A percentile compares a stretch with the other conserved stretches of the same genome.
Conservation (phyloP, 768 basidiomycete genomes). For the Pleurotus eryngii region DNA sequence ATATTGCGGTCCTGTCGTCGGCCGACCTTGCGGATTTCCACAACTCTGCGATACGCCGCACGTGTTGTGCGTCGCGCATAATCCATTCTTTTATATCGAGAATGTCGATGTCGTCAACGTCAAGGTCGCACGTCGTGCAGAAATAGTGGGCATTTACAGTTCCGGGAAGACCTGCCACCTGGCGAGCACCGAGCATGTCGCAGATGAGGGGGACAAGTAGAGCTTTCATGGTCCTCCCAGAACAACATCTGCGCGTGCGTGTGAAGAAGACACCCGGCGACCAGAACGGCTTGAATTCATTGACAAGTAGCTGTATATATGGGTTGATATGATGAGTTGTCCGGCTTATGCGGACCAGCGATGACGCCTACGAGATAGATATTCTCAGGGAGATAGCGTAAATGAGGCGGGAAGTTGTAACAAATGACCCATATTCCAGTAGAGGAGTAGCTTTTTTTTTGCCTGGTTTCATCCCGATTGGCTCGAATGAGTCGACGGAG, state of each 20-base stretch:
- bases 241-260: too few species aligned
- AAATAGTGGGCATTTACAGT: conserved; percentile 13
- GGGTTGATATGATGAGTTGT: too few species aligned
- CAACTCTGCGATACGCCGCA: conserved; percentile 9
- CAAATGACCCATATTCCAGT: neutral
- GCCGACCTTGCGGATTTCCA: conserved; percentile 15
- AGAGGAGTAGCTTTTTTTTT: neutral
- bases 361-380: too few species aligned
- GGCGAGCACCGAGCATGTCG: conserved; percentile 3
- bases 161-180: neutral
- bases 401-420: neutral
- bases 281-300: too few species aligned
- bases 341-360: too few species aligned
- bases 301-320: too few species aligned
- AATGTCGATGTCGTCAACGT: conserved; percentile 14
- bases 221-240: neutral
- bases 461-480: neutral
- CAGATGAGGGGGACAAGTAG: neutral
- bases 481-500: neutral
- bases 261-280: too few species aligned
- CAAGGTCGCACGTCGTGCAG: conserved; percentile 19
- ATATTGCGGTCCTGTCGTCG: conserved; percentile 6
- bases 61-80: conserved; percentile 9
- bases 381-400: neutral
- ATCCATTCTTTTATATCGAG: conserved; percentile 15